Conservation (phyloP, 2,329 filamentous ascomycete genomes). For the Colletotrichum tofieldiae region DNA sequence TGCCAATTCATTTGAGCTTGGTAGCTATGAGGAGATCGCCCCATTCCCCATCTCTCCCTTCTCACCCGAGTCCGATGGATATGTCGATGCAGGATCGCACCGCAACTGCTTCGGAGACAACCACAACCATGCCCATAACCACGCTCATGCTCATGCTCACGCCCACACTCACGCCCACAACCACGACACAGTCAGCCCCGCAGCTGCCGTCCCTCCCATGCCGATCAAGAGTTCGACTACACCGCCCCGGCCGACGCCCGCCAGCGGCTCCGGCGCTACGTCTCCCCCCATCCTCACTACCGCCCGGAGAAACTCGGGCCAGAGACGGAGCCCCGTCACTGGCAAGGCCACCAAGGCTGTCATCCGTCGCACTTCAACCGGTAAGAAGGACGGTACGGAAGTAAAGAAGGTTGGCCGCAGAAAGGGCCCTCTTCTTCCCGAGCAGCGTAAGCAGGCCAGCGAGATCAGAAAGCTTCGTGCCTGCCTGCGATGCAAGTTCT, state of each 20-base stretch:
- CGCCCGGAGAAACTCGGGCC: constrained; percentile 76
- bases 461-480: constrained; percentile 96
- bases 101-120: constrained; percentile 75
- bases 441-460: constrained; percentile 96
- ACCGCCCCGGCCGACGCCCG: constrained; percentile 72
- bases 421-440: constrained; percentile 89
- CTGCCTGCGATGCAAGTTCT: constrained; percentile 96
- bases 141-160: constrained; percentile 54
- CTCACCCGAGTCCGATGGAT: constrained; percentile 86
- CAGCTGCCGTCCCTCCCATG: constrained; percentile 78
- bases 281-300: constrained; percentile 75
- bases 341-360: constrained; percentile 86
- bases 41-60: constrained; percentile 83
- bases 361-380: constrained; percentile 82
- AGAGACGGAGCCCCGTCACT: constrained; percentile 82
- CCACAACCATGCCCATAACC: constrained; percentile 57
- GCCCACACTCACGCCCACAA: constrained; percentile 58
- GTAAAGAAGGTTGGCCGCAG: constrained; percentile 96
- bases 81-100: constrained; percentile 73
- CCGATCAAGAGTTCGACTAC: constrained; percentile 76
- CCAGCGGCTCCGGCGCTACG: constrained; percentile 72
- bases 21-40: constrained; percentile 85
- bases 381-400: constrained; percentile 82
- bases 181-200: constrained; percentile 74
- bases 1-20: constrained; percentile 75